Evolutionary conservation across 2,329 filamentous ascomycete species (phyloP).

Genomic region (Microsporum ferrugineum): DNA sequence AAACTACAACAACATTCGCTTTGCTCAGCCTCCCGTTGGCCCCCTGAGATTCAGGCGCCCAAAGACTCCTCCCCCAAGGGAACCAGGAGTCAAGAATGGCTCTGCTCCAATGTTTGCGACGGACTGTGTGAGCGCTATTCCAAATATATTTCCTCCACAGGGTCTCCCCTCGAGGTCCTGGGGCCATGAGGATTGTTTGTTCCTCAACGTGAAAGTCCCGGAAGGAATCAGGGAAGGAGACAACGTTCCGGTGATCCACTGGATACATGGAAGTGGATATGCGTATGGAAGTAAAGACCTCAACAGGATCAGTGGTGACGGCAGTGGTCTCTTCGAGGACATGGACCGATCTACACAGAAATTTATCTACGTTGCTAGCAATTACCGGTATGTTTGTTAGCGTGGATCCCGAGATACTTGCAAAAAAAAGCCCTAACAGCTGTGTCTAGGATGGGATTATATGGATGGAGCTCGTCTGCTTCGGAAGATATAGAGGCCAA

Average conservation of each 20-base stretch:
- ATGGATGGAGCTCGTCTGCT: constrained; percentile 5
- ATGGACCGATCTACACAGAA: constrained; percentile 2
- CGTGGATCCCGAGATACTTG: background rate
- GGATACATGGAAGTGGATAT: constrained; percentile 5
- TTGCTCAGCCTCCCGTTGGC: constrained; percentile 11
- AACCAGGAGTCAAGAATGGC: constrained; percentile 7
- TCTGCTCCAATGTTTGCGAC: background rate
- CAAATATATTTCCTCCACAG: background rate
- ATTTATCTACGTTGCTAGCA: constrained; percentile 6
- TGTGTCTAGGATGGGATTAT: constrained; percentile 1
- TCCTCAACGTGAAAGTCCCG: constrained; percentile 6
- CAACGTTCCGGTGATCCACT: constrained; percentile 6
- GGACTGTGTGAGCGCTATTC: constrained; percentile 10
- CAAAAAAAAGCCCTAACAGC: background rate
- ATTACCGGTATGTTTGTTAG: constrained; percentile 3
- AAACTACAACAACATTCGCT: constrained; percentile 15
- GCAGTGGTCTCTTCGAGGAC: background rate
- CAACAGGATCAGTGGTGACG: background rate
- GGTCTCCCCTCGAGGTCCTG: background rate
- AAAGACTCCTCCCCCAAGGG: constrained; percentile 6
- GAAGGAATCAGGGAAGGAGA: constrained; percentile 5
- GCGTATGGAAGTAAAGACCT: constrained; percentile 4
- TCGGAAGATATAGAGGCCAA: constrained; percentile 35
- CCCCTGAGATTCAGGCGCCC: constrained; percentile 9
- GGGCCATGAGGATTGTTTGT: constrained; percentile 7